Evolutionary conservation across 805 yeast species (phyloP), one percentile per base, ranked within the genome.

Genomic region (Yarrowia yakushimensis): DNA sequence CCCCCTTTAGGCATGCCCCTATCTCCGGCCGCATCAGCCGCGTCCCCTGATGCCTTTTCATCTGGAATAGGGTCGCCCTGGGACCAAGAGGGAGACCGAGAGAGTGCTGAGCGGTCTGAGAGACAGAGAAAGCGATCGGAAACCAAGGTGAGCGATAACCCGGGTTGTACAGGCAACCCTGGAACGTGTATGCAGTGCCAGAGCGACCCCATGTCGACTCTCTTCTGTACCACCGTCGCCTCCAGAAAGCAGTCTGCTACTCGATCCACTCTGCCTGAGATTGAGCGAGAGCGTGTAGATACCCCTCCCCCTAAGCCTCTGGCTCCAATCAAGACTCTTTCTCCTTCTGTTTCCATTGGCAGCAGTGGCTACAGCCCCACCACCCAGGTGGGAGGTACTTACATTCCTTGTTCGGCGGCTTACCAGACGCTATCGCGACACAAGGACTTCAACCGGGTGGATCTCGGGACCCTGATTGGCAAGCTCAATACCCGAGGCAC

Each of bases 321-420:
- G 20, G 41, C 50, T 17, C 62, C 62, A 8, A 22, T 42, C 41
- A 57, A 39, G 37, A 27, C 60, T 4, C 33, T 54, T 45, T 54
- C 45, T 11, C 60, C 41, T 28, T 48, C 36, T 42, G 67, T 52
- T 30, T 48, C 55, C 13, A 13, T 48, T 30, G 15, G 30, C 17
- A 22, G 57, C 45, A 64, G 64, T 28, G 63, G 57, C 4, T 65
- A 28, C 36, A 64, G 34, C 60, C 67, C 36, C 6, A 11, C 43
- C 7, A 52, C 59, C 2, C 60, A 52, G 27, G 50, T 64, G 10
- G 59, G 62, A 41, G 66, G 72, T 65, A 69, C 84, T 69, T 91
- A 84, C 67, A 89, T 91, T 52, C 96, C 97, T 2, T 87, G 94
- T 70, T 85, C 92, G 13, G 96, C 91, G 69, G 97, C 97, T 0